phyloP scores from a whole-genome alignment of 345 rosid species.

The Streptanthus diversifolius region DNA sequence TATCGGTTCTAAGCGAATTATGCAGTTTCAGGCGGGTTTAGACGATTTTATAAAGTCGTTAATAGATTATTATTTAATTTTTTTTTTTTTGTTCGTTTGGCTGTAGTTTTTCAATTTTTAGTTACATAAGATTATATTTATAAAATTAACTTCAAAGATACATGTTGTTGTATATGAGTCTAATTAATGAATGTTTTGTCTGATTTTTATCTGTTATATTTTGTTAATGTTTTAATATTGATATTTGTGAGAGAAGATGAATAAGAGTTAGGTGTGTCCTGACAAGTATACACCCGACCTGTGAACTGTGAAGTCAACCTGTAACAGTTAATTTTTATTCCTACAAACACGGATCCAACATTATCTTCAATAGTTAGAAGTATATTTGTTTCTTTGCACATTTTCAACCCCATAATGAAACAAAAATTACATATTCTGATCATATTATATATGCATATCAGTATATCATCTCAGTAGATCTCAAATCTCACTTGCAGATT shows the following conservation, averaged over 20 bases:
- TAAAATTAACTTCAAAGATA: neutral
- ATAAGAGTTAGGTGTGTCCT: neutral
- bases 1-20: no score
- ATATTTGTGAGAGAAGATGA: neutral
- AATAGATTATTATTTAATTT: neutral
- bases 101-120: neutral
- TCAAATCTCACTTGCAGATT: constrained; percentile 20
- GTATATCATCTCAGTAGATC: neutral
- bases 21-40: neutral
- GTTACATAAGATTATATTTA: neutral
- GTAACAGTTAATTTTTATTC: neutral
- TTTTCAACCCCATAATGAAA: constrained; percentile 5
- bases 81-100: neutral
- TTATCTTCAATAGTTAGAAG: neutral
- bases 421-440: neutral
- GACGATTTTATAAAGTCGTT: neutral
- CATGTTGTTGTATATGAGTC: neutral
- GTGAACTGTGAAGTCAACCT: constrained; percentile 27
- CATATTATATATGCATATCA: neutral
- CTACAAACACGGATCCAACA: constrained; percentile 24
- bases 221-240: neutral
- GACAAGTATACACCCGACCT: constrained; percentile 3
- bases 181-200: neutral
- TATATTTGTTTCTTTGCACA: constrained; percentile 15
- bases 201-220: neutral